Percentiles rank a stretch among this genome's conserved stretches.
Evolutionary conservation across 2,329 filamentous ascomycete genomes (phyloP).

Genomic region (Dothideomycetidae sp.): DNA sequence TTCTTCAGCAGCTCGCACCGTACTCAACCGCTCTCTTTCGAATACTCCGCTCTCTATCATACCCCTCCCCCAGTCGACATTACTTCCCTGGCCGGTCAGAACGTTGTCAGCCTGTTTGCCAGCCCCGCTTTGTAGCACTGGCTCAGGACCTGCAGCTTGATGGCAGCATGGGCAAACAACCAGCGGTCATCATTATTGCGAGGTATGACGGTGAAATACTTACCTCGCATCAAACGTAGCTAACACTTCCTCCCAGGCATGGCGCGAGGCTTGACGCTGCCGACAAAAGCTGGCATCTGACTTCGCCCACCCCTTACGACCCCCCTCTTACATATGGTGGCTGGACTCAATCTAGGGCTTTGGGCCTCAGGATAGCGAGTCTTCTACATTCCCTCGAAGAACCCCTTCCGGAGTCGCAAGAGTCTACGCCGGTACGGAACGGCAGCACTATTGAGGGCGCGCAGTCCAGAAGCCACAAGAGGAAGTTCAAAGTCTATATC

Average conservation of each 20-base stretch:
- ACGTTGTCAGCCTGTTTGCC: too few species aligned
- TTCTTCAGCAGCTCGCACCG: too few species aligned
- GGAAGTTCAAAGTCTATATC: conserved; percentile 63
- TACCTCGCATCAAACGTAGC: not conserved
- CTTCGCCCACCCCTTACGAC: conserved; percentile 87
- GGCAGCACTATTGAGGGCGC: conserved; percentile 1
- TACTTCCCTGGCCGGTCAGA: too few species aligned
- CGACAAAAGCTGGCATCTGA: conserved; percentile 88
- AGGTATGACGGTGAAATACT: conserved; percentile 26
- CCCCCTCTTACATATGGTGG: conserved; percentile 89
- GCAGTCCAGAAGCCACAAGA: conserved; percentile 30
- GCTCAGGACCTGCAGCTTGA: too few species aligned
- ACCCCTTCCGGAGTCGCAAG: conserved; percentile 21
- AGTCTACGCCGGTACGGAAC: conserved; percentile 6
- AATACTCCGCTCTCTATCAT: too few species aligned
- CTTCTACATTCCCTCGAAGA: conserved; percentile 43
- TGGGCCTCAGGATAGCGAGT: conserved; percentile 71
- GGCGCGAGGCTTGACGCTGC: conserved; percentile 87
- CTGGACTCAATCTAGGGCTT: conserved; percentile 70
- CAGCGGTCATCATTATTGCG: conserved; percentile 37
- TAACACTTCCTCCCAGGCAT: conserved; percentile 44
- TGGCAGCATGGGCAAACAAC: conserved; percentile 28
- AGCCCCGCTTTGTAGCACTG: too few species aligned
- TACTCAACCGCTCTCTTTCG: too few species aligned
- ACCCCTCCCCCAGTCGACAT: too few species aligned